These are phyloP conservation scores for Medakamo hakoo DNA, from an alignment of 139 green algal genomes.

Conservation along the genomic window DNA sequence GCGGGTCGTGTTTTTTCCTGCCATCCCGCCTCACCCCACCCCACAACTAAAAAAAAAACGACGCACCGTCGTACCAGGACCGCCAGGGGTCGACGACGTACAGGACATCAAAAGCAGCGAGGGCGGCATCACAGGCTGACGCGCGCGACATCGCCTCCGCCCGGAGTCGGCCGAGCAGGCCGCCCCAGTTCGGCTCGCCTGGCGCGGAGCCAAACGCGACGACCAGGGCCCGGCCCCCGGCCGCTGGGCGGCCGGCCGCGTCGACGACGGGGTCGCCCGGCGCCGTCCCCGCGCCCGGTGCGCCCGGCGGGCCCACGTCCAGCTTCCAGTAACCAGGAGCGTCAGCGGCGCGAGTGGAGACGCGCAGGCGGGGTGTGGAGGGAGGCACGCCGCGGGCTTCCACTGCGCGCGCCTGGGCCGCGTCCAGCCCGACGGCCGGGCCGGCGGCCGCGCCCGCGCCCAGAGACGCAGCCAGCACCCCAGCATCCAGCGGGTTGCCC, in stretches of 20 bases:
- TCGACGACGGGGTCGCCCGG: slow-evolving; percentile 6
- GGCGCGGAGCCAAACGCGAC: slow-evolving; percentile 85
- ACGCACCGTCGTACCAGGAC: slow-evolving; percentile 2
- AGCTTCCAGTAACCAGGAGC: slow-evolving; percentile 70
- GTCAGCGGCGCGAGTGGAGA: slow-evolving; percentile 6
- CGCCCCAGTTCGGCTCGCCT: slow-evolving; percentile 87
- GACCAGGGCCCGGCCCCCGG: slow-evolving; percentile 33
- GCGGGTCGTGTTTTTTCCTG: too few species aligned
- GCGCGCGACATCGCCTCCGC: too few species aligned
- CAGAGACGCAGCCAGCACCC: slow-evolving; percentile 1
- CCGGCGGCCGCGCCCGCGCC: slow-evolving; percentile 4
- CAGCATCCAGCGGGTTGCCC: slow-evolving; percentile 41
- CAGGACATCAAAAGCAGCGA: slow-evolving; percentile 52
- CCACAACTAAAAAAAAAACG: too few species aligned
- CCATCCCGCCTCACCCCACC: too few species aligned
- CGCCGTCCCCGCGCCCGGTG: background rate
- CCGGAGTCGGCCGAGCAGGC: slow-evolving; percentile 44
- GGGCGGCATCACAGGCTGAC: background rate
- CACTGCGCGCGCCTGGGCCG: slow-evolving; percentile 6
- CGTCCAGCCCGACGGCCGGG: slow-evolving; percentile 30
- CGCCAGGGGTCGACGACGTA: slow-evolving; percentile 54
- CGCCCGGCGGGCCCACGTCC: slow-evolving; percentile 11
- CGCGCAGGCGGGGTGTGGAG: slow-evolving; percentile 9
- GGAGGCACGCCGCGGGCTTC: background rate
- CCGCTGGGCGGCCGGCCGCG: slow-evolving; percentile 2